Evolutionary conservation across 148 eudicot species (phyloP).

Genomic region (Salicornia ramosissima): DNA sequence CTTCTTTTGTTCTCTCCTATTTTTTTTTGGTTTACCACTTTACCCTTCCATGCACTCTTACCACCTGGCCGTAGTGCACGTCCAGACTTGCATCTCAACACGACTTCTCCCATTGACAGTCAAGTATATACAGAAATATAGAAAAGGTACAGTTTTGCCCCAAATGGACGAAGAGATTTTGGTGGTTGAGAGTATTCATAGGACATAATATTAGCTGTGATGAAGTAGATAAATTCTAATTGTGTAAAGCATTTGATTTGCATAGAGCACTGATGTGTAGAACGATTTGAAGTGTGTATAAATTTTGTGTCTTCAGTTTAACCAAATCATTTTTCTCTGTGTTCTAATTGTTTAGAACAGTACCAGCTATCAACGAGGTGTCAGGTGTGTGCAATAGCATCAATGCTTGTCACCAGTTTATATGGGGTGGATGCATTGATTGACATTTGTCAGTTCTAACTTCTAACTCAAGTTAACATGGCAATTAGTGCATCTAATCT

Average conservation of each 20-base stretch:
- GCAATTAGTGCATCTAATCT: too few species aligned
- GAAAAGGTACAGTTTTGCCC: conserved; percentile 20
- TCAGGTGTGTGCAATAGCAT: too few species aligned
- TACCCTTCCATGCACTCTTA: conserved; percentile 8
- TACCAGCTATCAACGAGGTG: too few species aligned
- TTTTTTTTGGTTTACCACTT: too few species aligned
- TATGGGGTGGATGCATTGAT: too few species aligned
- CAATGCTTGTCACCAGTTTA: too few species aligned
- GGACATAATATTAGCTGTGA: conserved; percentile 13
- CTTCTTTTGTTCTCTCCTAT: background rate
- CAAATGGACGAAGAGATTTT: conserved; percentile 18
- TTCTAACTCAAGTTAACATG: too few species aligned
- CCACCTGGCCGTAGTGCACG: conserved; percentile 1
- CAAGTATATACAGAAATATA: conserved; percentile 10
- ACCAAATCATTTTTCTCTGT: background rate
- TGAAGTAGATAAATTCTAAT: conserved; percentile 4
- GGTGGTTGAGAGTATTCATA: conserved; percentile 6
- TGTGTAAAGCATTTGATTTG: conserved; percentile 14
- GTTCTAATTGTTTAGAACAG: too few species aligned
- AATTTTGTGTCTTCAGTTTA: background rate
- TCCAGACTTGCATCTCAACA: background rate
- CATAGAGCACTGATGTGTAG: conserved; percentile 1
- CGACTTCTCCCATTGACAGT: background rate
- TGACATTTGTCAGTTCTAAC: too few species aligned
- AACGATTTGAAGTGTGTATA: conserved; percentile 11